Evolutionary conservation across 106 monocot species (phyloP).

Genomic region (Chionographis japonica): DNA sequence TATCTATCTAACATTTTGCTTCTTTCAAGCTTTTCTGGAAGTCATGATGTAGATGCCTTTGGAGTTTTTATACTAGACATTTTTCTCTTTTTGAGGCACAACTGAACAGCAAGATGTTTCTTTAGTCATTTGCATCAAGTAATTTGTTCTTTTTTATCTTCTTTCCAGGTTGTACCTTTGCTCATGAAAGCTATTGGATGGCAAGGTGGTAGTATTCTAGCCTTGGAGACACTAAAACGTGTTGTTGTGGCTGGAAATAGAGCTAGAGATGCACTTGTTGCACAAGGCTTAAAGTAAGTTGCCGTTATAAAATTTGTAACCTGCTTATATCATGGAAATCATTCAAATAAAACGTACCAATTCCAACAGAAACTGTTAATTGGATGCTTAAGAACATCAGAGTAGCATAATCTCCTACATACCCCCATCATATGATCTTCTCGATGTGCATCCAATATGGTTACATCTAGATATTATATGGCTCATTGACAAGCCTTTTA

Average conservation of each 20-base stretch:
- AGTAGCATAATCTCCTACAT: no score
- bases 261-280: slow-evolving; percentile 98
- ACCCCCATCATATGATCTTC: no score
- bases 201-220: slow-evolving; percentile 97
- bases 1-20: background rate
- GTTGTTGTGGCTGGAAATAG: slow-evolving; percentile 98
- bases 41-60: background rate
- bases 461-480: no score
- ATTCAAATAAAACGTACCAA: no score
- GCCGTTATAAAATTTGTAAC: background rate
- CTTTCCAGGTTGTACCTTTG: slow-evolving; percentile 89
- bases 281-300: slow-evolving; percentile 94
- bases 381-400: no score
- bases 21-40: no score
- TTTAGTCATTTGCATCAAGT: background rate
- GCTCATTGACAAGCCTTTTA: no score
- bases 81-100: background rate
- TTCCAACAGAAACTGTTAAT: no score
- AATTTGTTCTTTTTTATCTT: background rate
- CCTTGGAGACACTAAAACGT: slow-evolving; percentile 95
- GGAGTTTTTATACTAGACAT: background rate
- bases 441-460: no score
- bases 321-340: no score
- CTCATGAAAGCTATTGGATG: slow-evolving; percentile 99
- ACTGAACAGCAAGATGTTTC: background rate